Base-by-base conservation (phyloP, 805 yeast species). In the Pichia thaimueangensis region DNA sequence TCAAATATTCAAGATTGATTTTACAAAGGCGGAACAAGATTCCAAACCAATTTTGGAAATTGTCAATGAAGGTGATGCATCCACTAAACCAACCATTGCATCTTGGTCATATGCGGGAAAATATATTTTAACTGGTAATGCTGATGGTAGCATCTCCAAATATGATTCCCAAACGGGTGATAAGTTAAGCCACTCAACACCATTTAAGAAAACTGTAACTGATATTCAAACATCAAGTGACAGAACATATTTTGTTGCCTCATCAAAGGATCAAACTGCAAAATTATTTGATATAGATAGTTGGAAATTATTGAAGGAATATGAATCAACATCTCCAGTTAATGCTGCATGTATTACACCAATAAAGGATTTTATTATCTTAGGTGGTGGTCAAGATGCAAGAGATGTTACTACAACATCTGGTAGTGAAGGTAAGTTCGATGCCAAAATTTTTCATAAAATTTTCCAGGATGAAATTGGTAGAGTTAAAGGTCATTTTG, bases 301-400 rank as follows among this genome's bases (percentile, higher is more conserved):
- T 38, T 71, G 93, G 47, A 74, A 79, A 50, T 59, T 80, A 40
- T 64, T 85, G 63, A 88, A 89, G 67, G 78, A 76, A 17, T 93
- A 73, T 65, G 76, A 73, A 54, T 81, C 96, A 6, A 97, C 88
- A 62, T 88, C 95, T 41, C 97, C 97, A 45, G 74, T 93, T 74
- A 93, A 93, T 71, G 78, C 95, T 29, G 97, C 97, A 16, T 82
- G 95, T 51, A 83, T 93, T 53, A 89, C 98, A 13, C 94, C 97
- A 21, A 71, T 80, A 45, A 93, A 93, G 69, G 91, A 93, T 60
- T 91, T 82, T 60, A 84, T 93, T 48, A 82, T 93, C 38, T 73
- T 93, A 48, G 98, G 97, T 41, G 99, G 99, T 70, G 99, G 99
- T 80, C 97, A 93, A 72, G 97, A 88, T 57, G 97, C 98, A 31